Conservation (phyloP, 306 rosid genomes). For the Casuarina cunninghamiana region DNA sequence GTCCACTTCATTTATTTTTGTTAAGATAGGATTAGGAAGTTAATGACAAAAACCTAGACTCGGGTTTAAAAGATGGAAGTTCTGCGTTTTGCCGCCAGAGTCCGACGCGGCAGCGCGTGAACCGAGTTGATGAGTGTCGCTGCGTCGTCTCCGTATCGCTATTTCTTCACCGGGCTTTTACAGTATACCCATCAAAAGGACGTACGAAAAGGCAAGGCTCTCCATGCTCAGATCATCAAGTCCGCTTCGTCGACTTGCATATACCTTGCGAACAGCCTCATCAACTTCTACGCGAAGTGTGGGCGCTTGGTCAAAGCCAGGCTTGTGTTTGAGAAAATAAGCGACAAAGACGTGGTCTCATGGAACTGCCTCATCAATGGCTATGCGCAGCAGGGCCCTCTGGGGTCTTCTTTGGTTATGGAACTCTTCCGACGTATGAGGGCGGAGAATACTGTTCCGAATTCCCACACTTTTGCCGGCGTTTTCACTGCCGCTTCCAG, state of each 20-base stretch:
- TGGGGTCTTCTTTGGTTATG: slow-evolving; percentile 35
- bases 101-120: neutral
- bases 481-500: slow-evolving; percentile 56
- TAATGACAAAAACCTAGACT: too few species aligned
- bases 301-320: slow-evolving; percentile 45
- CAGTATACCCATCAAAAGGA: slow-evolving; percentile 40
- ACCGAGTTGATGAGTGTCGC: slow-evolving; percentile 31
- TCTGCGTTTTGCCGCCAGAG: neutral
- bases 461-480: slow-evolving; percentile 69
- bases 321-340: slow-evolving; percentile 42
- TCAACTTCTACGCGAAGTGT: slow-evolving; percentile 64
- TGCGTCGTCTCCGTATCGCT: slow-evolving; percentile 30
- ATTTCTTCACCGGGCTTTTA: slow-evolving; percentile 32
- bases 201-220: slow-evolving; percentile 37
- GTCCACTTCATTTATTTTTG: too few species aligned
- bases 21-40: too few species aligned
- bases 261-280: slow-evolving; percentile 52
- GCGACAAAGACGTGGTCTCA: slow-evolving; percentile 56
- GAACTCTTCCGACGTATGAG: slow-evolving; percentile 58
- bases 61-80: neutral
- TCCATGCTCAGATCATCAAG: slow-evolving; percentile 62
- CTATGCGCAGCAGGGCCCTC: slow-evolving; percentile 46
- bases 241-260: slow-evolving; percentile 29
- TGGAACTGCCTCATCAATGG: slow-evolving; percentile 86
- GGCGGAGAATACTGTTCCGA: slow-evolving; percentile 39